Percentiles rank a stretch among this genome's conserved stretches.
phyloP scores from a whole-genome alignment of 2,329 filamentous ascomycete species.

The Torrubiellomyces zombiae region DNA sequence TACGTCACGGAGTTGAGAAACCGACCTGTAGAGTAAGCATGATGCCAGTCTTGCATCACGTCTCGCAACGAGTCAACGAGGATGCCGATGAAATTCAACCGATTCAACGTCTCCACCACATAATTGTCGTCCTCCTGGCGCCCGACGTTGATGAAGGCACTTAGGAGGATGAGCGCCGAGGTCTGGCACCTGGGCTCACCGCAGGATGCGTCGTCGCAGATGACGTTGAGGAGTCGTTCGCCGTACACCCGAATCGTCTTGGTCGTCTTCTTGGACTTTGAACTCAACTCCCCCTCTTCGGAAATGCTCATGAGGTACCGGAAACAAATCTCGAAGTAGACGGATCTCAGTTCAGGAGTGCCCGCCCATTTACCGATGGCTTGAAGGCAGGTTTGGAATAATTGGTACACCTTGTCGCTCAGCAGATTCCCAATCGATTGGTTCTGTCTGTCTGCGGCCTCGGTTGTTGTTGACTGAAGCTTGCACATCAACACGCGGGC shows the following conservation, averaged over 20 bases:
- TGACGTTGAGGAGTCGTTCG: slow-evolving; percentile 63
- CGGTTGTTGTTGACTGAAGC: slow-evolving; percentile 37
- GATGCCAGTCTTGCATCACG: slow-evolving; percentile 56
- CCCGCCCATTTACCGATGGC: slow-evolving; percentile 62
- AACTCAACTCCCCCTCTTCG: slow-evolving; percentile 29
- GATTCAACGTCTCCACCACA: slow-evolving; percentile 63
- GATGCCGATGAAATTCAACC: slow-evolving; percentile 80
- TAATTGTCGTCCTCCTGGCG: slow-evolving; percentile 54
- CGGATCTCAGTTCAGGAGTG: slow-evolving; percentile 55
- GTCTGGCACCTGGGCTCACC: slow-evolving; percentile 70
- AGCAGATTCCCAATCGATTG: slow-evolving; percentile 50
- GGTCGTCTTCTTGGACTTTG: slow-evolving; percentile 44
- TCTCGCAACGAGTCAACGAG: slow-evolving; percentile 75
- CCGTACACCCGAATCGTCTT: slow-evolving; percentile 55
- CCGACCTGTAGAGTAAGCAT: slow-evolving; percentile 38
- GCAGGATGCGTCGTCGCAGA: slow-evolving; percentile 86
- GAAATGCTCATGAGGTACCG: slow-evolving; percentile 62
- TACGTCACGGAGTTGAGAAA: slow-evolving; percentile 1
- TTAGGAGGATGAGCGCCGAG: slow-evolving; percentile 71
- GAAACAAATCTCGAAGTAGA: slow-evolving; percentile 85
- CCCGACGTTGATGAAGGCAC: slow-evolving; percentile 58
- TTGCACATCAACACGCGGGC: slow-evolving; percentile 56
- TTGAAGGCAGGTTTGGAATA: slow-evolving; percentile 75
- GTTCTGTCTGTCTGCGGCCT: slow-evolving; percentile 24
- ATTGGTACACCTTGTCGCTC: slow-evolving; percentile 76